Base-by-base conservation (phyloP, 306 rosid species). In the Abrus pulchellus region DNA sequence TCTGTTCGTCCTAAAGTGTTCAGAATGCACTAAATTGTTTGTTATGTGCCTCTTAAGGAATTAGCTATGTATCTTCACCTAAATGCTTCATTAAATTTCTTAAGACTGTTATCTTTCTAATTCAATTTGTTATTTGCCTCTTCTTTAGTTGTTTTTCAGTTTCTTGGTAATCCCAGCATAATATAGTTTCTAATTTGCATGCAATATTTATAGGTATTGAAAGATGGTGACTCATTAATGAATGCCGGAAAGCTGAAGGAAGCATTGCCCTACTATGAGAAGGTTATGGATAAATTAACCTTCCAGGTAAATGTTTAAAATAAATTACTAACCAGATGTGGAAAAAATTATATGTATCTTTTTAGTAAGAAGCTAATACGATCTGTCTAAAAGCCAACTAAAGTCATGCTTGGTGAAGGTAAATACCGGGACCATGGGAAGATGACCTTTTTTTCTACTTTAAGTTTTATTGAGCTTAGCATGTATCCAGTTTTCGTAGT, bases 181-280 rank as follows among this genome's bases (percentile, higher is more conserved):
- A 48, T 59, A 50, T 50, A 32, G 38, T 57, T 53, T 34, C 48
- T 49, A 57, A 33, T 27, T 76, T n/a, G 36, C 7, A 52, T 44
- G 47, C n/a, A 36, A 63, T 73, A 40, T 76, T 30, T 81, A 9
- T 82, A 94, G 97, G 84, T 85, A 68, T 77, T 91, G 85, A 87
- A 88, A 71, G 92, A 90, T 62, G 99, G 99, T 43, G 95, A 93
- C 82, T 79, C 81, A 13, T 88, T 93, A 79, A 91, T 93, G 99
- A 81, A 84, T 69, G 76, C 30, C 30, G 99, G 97, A 78, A 82
- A 80, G 79, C 91, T 94, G 64, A 89, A 69, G 81, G 92, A 88
- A 71, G 95, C 97, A 55, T 77, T 93, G 72, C 77, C 97, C 41
- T 90, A 81, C 76, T 91, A 91, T 82, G 89, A 93, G 83, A 88